A percentile compares a stretch with the other conserved stretches of the same genome.
Conservation (phyloP, 2,329 filamentous ascomycete species). For the Fusarium sp. region DNA sequence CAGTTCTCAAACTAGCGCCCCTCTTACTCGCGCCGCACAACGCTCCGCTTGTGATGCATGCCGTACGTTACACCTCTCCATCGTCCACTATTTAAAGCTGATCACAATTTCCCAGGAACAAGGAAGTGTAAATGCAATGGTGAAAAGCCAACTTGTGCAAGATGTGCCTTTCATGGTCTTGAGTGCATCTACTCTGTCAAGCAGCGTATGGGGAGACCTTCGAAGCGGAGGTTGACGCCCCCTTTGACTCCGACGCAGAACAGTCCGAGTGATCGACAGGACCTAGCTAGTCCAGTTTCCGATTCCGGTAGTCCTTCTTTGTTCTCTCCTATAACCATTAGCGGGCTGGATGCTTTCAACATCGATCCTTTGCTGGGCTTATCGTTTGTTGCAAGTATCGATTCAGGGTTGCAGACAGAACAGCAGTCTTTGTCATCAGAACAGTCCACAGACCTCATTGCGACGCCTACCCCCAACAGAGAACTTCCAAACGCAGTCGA, state of each 20-base stretch:
- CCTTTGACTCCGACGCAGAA: background rate
- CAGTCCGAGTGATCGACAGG: background rate
- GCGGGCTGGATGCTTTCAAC: background rate
- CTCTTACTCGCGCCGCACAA: background rate
- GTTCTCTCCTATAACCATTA: background rate
- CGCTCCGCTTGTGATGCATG: slow-evolving; percentile 9
- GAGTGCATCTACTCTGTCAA: background rate
- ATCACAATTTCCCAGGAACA: background rate
- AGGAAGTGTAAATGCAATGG: slow-evolving; percentile 3
- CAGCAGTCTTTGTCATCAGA: rapidly evolving
- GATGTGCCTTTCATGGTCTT: background rate
- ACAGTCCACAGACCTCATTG: rapidly evolving
- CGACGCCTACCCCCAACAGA: rapidly evolving
- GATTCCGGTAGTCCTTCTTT: background rate
- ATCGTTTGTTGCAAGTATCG: background rate
- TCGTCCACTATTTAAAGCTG: rapidly evolving
- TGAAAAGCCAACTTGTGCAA: background rate
- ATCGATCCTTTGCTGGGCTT: background rate
- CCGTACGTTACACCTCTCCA: background rate
- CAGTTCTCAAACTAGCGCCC: rapidly evolving
- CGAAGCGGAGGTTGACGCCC: background rate
- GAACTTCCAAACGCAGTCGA: background rate
- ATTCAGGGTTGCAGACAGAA: rapidly evolving
- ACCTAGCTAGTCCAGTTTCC: rapidly evolving
- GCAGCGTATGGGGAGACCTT: background rate